Conservation (phyloP, 257 asterid genomes). For the Nicotiana obtusifolia region DNA sequence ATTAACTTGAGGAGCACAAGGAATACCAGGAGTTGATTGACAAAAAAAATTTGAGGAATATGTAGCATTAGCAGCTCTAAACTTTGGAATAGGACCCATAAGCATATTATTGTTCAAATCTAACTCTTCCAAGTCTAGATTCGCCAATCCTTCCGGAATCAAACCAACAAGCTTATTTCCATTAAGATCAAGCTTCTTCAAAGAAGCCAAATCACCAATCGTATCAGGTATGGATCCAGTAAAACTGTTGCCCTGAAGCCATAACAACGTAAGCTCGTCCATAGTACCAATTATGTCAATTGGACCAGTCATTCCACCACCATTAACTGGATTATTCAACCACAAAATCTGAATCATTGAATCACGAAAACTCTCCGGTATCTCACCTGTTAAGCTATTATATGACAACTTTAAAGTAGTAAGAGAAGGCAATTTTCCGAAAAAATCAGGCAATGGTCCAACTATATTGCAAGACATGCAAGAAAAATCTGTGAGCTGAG, state of each 20-base stretch:
- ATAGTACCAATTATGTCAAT: constrained; percentile 47
- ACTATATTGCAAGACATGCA: constrained; percentile 54
- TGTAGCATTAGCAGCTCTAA: constrained; percentile 39
- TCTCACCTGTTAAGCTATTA: constrained; percentile 43
- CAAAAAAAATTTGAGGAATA: constrained; percentile 57
- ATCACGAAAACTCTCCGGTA: constrained; percentile 45
- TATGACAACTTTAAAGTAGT: constrained; percentile 40
- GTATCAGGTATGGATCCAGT: constrained; percentile 58
- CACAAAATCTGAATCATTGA: constrained; percentile 64
- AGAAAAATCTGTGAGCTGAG: constrained; percentile 68
- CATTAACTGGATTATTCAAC: constrained; percentile 61
- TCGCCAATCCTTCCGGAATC: constrained; percentile 54
- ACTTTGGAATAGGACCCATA: constrained; percentile 76
- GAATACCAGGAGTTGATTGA: constrained; percentile 38
- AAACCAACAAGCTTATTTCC: constrained; percentile 59
- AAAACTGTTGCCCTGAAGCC: constrained; percentile 77
- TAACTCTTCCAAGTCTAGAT: constrained; percentile 35
- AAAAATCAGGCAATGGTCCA: constrained; percentile 66
- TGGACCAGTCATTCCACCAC: constrained; percentile 50
- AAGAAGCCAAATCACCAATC: constrained; percentile 49
- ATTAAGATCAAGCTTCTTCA: constrained; percentile 49
- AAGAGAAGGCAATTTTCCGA: constrained; percentile 60
- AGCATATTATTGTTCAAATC: constrained; percentile 73
- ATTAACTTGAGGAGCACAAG: constrained; percentile 61
- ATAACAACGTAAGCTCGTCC: constrained; percentile 43